Conservation (phyloP, 2,329 filamentous ascomycete species). For the Penicillium sp. region DNA sequence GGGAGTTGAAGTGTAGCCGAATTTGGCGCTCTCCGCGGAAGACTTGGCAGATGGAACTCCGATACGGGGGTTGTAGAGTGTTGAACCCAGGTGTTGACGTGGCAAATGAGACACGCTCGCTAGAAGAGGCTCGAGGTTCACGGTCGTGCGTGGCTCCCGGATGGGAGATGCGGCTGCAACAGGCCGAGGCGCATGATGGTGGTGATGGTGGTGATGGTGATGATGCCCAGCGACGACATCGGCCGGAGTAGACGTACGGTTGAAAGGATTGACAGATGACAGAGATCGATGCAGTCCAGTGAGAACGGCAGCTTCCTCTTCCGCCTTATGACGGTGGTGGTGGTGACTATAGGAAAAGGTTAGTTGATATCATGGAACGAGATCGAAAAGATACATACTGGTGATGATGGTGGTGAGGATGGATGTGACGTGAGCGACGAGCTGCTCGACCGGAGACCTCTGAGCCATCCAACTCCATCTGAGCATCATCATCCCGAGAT, state of each 20-base stretch:
- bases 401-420: slow-evolving; percentile 45
- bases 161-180: slow-evolving; percentile 33
- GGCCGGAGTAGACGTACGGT: slow-evolving; percentile 29
- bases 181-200: slow-evolving; percentile 35
- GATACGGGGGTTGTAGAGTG: slow-evolving; percentile 72
- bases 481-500: slow-evolving; percentile 71
- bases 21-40: slow-evolving; percentile 50
- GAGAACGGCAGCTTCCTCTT: slow-evolving; percentile 43
- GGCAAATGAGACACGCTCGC: slow-evolving; percentile 68
- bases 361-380: slow-evolving; percentile 12
- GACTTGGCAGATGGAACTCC: slow-evolving; percentile 44
- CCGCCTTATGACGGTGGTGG: slow-evolving; percentile 55
- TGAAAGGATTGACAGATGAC: slow-evolving; percentile 27
- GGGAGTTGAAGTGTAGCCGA: slow-evolving; percentile 60
- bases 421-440: slow-evolving; percentile 57
- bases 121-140: slow-evolving; percentile 69
- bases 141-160: slow-evolving; percentile 62
- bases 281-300: slow-evolving; percentile 25
- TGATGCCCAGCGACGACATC: slow-evolving; percentile 33
- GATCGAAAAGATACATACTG: slow-evolving; percentile 44
- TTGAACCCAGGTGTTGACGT: slow-evolving; percentile 78
- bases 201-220: slow-evolving; percentile 47
- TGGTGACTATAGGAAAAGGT: slow-evolving; percentile 40
- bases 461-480: slow-evolving; percentile 63
- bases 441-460: slow-evolving; percentile 58